Conservation (phyloP, 345 rosid genomes). For the Arabidopsis suecica region DNA sequence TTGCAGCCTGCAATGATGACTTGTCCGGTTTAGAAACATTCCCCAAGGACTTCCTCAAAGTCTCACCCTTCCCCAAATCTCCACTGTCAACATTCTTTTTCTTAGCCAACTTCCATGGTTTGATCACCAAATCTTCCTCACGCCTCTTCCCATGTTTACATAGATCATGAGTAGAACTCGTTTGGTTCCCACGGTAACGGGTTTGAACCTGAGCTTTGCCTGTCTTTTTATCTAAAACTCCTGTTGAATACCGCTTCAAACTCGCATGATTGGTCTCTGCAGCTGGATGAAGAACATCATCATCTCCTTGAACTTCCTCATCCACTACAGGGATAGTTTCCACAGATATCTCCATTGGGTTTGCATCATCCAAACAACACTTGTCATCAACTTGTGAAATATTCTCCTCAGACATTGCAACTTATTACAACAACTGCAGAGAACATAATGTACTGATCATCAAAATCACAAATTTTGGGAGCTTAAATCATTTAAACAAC, state of each 20-base stretch:
- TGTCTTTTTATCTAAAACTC: constrained; percentile 40
- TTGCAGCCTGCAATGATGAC: constrained; percentile 37
- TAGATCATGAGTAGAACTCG: constrained; percentile 81
- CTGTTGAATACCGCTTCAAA: constrained; percentile 52
- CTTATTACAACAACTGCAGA: constrained; percentile 24
- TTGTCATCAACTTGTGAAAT: constrained; percentile 39
- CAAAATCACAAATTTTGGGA: background rate
- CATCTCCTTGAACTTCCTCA: constrained; percentile 17
- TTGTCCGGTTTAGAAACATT: constrained; percentile 21
- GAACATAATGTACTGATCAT: background rate
- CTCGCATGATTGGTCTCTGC: constrained; percentile 29
- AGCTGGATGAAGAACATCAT: constrained; percentile 31
- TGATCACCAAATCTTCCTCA: constrained; percentile 48
- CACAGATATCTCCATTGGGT: constrained; percentile 13
- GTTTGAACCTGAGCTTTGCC: constrained; percentile 48
- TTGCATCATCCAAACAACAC: constrained; percentile 38
- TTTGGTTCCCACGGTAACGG: constrained; percentile 65
- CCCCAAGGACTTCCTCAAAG: constrained; percentile 39
- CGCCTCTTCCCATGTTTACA: constrained; percentile 70
- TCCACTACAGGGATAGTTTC: constrained; percentile 26
- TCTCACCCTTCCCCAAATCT: constrained; percentile 36
- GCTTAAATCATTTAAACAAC: background rate
- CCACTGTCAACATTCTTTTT: constrained; percentile 37
- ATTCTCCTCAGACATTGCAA: constrained; percentile 42
- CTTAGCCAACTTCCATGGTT: constrained; percentile 43